phyloP scores from a whole-genome alignment of 1,284 basidiomycete species.

The Xerocomus tenax region DNA sequence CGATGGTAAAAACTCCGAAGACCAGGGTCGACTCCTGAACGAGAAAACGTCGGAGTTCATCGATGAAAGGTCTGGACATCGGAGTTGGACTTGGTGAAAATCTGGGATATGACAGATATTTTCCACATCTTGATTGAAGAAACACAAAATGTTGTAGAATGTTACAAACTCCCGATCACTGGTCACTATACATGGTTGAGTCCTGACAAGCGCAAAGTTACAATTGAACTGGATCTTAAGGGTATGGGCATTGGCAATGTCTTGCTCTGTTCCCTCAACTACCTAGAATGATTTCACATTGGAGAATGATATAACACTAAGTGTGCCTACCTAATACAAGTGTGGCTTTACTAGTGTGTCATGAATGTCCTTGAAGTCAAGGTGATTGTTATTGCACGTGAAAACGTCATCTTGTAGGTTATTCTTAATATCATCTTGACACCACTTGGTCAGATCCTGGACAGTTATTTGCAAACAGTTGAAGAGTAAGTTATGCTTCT shows the following conservation, averaged over 20 bases:
- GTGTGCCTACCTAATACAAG: neutral
- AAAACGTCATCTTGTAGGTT: conserved; percentile 1
- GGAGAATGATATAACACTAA: neutral
- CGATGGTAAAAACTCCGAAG: too few species aligned
- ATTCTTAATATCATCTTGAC: neutral
- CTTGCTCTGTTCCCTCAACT: neutral
- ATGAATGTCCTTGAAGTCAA: neutral
- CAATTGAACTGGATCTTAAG: neutral
- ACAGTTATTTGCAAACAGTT: neutral
- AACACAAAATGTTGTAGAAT: conserved; percentile 4
- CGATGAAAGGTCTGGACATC: too few species aligned
- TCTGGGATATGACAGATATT: too few species aligned
- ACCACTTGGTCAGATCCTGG: neutral
- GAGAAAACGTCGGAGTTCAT: too few species aligned
- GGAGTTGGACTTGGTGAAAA: too few species aligned
- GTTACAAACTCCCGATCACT: neutral
- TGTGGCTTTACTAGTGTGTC: neutral
- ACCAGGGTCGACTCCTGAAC: too few species aligned
- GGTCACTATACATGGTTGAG: accelerated
- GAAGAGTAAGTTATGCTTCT: neutral
- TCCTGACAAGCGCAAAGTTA: neutral
- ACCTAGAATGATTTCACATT: neutral
- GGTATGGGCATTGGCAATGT: neutral
- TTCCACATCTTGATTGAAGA: neutral
- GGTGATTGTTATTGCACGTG: neutral